phyloP scores from a whole-genome alignment of 768 basidiomycete genomes.

The Solioccasus polychromus region DNA sequence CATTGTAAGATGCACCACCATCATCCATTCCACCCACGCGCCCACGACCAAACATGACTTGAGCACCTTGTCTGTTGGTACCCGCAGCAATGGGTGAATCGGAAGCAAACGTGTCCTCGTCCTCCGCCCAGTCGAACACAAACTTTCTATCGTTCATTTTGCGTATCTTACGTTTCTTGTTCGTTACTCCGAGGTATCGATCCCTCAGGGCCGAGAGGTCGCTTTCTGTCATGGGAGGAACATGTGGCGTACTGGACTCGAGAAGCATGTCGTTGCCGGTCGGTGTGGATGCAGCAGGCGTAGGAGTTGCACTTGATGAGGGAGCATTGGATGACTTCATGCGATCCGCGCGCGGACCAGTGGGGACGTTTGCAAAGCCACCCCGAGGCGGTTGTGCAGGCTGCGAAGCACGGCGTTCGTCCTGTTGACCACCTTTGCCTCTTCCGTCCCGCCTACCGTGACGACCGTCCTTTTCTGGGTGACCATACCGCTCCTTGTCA shows the following conservation, averaged over 20 bases:
- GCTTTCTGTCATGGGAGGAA: slow-evolving; percentile 71
- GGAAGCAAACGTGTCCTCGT: slow-evolving; percentile 87
- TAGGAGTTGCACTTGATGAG: slow-evolving; percentile 39
- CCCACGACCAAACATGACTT: slow-evolving; percentile 86
- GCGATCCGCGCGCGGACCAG: slow-evolving; percentile 80
- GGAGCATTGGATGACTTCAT: slow-evolving; percentile 37
- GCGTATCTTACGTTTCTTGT: slow-evolving; percentile 90
- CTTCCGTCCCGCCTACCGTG: slow-evolving; percentile 40
- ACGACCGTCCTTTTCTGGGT: slow-evolving; percentile 48
- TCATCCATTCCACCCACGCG: slow-evolving; percentile 87
- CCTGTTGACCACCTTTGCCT: slow-evolving; percentile 36
- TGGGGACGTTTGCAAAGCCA: slow-evolving; percentile 70
- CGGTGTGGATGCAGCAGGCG: slow-evolving; percentile 47
- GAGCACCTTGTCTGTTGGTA: slow-evolving; percentile 73
- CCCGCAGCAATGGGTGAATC: slow-evolving; percentile 74
- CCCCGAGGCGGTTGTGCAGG: slow-evolving; percentile 35
- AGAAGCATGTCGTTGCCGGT: slow-evolving; percentile 27
- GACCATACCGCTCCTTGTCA: slow-evolving; percentile 44
- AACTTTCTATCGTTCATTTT: slow-evolving; percentile 97
- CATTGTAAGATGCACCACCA: slow-evolving; percentile 42
- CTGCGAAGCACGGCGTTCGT: slow-evolving; percentile 35
- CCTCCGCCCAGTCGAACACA: slow-evolving; percentile 98
- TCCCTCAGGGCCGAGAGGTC: slow-evolving; percentile 85
- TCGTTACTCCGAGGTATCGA: slow-evolving; percentile 91
- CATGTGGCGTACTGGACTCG: slow-evolving; percentile 40